A percentile compares a stretch with the other conserved stretches of the same genome.
These are phyloP conservation scores for Daedaleopsis sinensis DNA, from an alignment of 768 basidiomycete genomes.

Conservation along the genomic window DNA sequence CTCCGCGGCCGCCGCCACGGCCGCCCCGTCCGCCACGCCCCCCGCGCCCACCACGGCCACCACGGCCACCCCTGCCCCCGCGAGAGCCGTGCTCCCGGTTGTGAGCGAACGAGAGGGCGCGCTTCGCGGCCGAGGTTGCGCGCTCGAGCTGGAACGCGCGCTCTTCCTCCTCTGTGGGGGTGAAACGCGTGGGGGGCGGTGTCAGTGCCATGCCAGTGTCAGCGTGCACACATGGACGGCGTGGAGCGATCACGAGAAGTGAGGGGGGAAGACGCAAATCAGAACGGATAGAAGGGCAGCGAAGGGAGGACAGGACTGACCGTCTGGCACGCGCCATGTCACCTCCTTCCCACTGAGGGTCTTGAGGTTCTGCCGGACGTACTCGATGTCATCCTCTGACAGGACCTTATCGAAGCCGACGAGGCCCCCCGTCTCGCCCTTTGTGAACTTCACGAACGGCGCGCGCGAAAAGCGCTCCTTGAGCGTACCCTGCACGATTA, in stretches of 20 bases:
- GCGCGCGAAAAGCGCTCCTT: conserved; percentile 48
- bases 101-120: conserved; percentile 43
- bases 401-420: conserved; percentile 65
- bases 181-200: too few species aligned
- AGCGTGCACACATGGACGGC: background rate
- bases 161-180: conserved; percentile 66
- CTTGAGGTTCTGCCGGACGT: conserved; percentile 65
- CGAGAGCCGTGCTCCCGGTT: conserved; percentile 34
- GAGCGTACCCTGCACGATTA: conserved; percentile 41
- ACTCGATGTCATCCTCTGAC: conserved; percentile 71
- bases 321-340: conserved; percentile 64
- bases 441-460: conserved; percentile 51
- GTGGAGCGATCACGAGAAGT: background rate
- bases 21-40: conserved; percentile 44
- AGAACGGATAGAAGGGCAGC: background rate
- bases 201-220: too few species aligned
- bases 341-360: conserved; percentile 67
- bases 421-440: conserved; percentile 49
- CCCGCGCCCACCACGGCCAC: conserved; percentile 45
- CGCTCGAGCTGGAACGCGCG: conserved; percentile 75
- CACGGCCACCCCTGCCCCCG: conserved; percentile 49
- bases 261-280: background rate
- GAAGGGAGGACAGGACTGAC: conserved; percentile 38
- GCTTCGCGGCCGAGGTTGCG: conserved; percentile 67
- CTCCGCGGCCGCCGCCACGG: conserved; percentile 37